Evolutionary conservation across 257 asterid genomes (phyloP), one percentile per base, ranked within the genome.

Genomic region (Nicotiana tomentosiformis): DNA sequence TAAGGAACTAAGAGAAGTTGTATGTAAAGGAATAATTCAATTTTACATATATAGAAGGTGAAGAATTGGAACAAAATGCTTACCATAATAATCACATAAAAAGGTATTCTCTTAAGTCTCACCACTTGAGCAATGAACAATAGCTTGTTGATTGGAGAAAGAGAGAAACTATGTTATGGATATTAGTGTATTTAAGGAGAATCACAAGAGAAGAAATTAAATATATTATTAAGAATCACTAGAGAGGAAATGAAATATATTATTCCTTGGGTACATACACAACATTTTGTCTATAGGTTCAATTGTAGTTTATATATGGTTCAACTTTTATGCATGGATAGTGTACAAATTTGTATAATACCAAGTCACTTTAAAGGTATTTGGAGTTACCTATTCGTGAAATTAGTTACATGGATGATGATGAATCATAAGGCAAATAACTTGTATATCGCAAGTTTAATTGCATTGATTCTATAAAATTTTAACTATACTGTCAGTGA

Each of bases 171-270:
- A 77, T 78, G 85, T 85, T 82, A 83, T 86, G 80, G 86, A 80
- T 78, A 86, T 81, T 85, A 46, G 74, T 81, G 84, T 84, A 92
- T 90, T 89, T 91, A 93, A 87, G 87, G 91, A 66, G 49, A 66
- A 89, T 84, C 65, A 83, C 76, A 87, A 66, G 72, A 66, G 46
- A 11, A n/a, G 37, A 26, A 64, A 64, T 5, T 37, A 66, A 66
- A 66, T 66, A 66, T 65, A 80, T 77, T 67, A 46, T 56, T 87
- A 23, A 66, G 49, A 66, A 89, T 84, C 65, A 83, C 76, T 86
- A 66, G 46, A 66, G 46, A 11, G 37, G 37, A 26, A 64, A 64
- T 5, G 69, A 66, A 66, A 66, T 66, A 66, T 65, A 80, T 77
- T 67, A 46, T 56, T 87, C 39, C 81, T 84, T 77, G 62, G 62